These are phyloP conservation scores for Phytophthora nicotianae DNA, from an alignment of 352 stramenopile genomes.

Conservation along the genomic window DNA sequence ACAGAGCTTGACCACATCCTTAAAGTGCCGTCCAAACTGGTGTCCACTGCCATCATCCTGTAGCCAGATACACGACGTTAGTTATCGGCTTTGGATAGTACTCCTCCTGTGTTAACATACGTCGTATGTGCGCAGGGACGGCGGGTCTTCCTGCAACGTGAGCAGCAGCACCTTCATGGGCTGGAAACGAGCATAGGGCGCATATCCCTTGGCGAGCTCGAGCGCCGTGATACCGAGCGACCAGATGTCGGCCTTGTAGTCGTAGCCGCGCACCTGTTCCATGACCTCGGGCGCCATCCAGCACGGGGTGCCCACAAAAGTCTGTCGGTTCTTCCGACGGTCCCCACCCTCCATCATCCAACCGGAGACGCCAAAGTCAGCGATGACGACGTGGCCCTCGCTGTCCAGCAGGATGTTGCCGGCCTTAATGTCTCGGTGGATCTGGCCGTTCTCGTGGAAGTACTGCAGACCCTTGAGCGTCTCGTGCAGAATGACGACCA, in stretches of 20 bases:
- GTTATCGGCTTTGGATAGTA: not conserved
- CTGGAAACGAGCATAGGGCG: slow-evolving; percentile 97
- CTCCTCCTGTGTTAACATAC: slow-evolving; percentile 36
- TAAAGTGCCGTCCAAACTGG: slow-evolving; percentile 88
- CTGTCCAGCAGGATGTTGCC: slow-evolving; percentile 97
- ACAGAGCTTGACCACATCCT: slow-evolving; percentile 90
- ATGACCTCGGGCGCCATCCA: slow-evolving; percentile 96
- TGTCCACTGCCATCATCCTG: slow-evolving; percentile 84
- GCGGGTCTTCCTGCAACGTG: slow-evolving; percentile 97
- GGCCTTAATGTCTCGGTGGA: slow-evolving; percentile 99
- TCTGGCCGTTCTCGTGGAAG: slow-evolving; percentile 99
- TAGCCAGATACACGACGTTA: slow-evolving; percentile 9
- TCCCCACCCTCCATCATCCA: slow-evolving; percentile 97
- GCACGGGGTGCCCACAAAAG: slow-evolving; percentile 98
- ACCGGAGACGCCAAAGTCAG: slow-evolving; percentile 98
- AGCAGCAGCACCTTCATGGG: slow-evolving; percentile 98
- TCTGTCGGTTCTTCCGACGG: slow-evolving; percentile 94
- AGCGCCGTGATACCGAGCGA: slow-evolving; percentile 98
- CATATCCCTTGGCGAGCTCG: slow-evolving; percentile 98
- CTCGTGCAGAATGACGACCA: slow-evolving; percentile 97
- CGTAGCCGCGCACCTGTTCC: slow-evolving; percentile 90
- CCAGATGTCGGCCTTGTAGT: slow-evolving; percentile 99
- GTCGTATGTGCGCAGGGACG: slow-evolving; percentile 90
- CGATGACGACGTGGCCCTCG: slow-evolving; percentile 95
- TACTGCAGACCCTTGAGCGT: slow-evolving; percentile 98